These are phyloP conservation scores for Achaetomium macrosporum DNA, from an alignment of 2,329 filamentous ascomycete species.

Conservation along the genomic window DNA sequence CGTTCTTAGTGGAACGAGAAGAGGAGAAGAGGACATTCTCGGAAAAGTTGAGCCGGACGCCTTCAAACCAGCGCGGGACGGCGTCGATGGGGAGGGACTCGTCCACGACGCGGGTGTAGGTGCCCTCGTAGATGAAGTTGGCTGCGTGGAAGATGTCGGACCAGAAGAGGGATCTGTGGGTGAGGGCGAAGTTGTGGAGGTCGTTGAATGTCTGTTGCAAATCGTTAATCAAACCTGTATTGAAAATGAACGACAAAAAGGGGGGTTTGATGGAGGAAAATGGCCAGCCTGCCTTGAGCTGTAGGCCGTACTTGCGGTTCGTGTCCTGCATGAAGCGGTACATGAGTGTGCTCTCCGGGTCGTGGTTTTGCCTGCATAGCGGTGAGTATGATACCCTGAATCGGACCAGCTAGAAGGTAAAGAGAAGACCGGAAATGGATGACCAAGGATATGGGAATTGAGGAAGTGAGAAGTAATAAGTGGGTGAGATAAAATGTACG, in stretches of 20 bases:
- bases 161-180: slow-evolving; percentile 59
- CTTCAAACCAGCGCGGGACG: slow-evolving; percentile 72
- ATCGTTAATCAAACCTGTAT: background rate
- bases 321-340: slow-evolving; percentile 60
- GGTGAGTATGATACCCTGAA: background rate
- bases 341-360: slow-evolving; percentile 58
- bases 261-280: too few relatives aligned
- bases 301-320: slow-evolving; percentile 51
- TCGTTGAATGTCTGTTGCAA: slow-evolving; percentile 56
- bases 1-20: slow-evolving; percentile 24
- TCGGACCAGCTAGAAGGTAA: too few relatives aligned
- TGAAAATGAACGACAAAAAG: slow-evolving; percentile 9
- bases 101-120: slow-evolving; percentile 58
- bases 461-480: background rate
- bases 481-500: background rate
- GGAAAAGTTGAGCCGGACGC: slow-evolving; percentile 68
- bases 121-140: slow-evolving; percentile 58
- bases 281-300: slow-evolving; percentile 50
- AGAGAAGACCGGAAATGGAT: background rate
- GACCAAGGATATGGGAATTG: background rate
- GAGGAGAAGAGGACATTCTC: slow-evolving; percentile 69
- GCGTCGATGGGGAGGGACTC: slow-evolving; percentile 62
- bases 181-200: slow-evolving; percentile 63
- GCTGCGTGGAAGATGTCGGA: slow-evolving; percentile 54
- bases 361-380: slow-evolving; percentile 48